phyloP scores from a whole-genome alignment of 192 early-diverging fungal genomes.

The Diversispora epigaea region DNA sequence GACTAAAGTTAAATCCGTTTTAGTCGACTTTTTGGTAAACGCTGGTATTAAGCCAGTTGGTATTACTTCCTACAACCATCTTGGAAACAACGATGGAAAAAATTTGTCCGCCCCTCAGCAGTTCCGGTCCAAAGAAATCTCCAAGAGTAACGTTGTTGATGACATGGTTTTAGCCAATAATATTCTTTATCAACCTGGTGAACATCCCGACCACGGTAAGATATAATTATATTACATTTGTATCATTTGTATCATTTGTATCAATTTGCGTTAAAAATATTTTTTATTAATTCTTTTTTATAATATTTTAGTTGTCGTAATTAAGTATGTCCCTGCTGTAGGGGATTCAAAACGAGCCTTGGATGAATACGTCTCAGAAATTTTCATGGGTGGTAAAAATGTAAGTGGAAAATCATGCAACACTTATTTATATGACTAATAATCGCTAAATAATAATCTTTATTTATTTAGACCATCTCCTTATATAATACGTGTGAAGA shows the following conservation, averaged over 20 bases:
- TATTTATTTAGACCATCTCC: constrained; percentile 74
- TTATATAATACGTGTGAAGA: constrained; percentile 99
- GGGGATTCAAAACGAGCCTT: constrained; percentile 97
- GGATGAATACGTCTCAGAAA: constrained; percentile 98
- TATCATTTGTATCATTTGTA: not conserved
- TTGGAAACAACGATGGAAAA: constrained; percentile 99
- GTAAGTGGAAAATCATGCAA: not conserved
- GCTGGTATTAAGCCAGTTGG: constrained; percentile 97
- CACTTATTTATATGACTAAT: not conserved
- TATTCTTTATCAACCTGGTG: constrained; percentile 82
- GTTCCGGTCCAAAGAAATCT: constrained; percentile 99
- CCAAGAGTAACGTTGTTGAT: constrained; percentile 97
- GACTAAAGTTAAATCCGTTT: constrained; percentile 99
- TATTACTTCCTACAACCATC: constrained; percentile 97
- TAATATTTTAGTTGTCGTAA: constrained; percentile 77
- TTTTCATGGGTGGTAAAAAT: constrained; percentile 96
- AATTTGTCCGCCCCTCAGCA: constrained; percentile 96
- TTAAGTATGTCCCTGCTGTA: constrained; percentile 97
- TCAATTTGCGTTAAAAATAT: not conserved
- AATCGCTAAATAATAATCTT: not conserved
- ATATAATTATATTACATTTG: too few relatives aligned
- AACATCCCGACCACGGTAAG: constrained; percentile 59
- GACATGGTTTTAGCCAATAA: constrained; percentile 98
- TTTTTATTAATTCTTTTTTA: not conserved
- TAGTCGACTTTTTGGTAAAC: constrained; percentile 98